Base-by-base conservation (phyloP, 192 early-diverging fungal genomes). In the Phlyctochytrium arcticum region DNA sequence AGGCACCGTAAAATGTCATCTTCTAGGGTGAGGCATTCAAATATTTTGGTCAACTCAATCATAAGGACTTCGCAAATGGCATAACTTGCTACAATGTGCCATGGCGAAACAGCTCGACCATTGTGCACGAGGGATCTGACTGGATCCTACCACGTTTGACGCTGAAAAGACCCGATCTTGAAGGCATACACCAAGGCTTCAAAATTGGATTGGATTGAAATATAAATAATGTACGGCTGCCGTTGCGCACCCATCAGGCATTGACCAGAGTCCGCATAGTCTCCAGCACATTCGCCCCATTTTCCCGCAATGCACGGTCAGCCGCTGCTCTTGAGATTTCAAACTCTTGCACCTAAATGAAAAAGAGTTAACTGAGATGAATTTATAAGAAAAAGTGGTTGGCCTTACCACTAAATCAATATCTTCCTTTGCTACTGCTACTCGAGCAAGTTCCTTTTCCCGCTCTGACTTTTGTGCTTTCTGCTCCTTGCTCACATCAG, bases 351-450 rank as follows among this genome's bases (percentile, higher is more conserved):
- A 77, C 73, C 74, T 79, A 19, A 9, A 48, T 19, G 19, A 0
- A n/a, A 15, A 65, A 7, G 51, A 63, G 60, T 4, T 54, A 2
- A 17, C 15, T 49, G 23, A 10, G 53, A 26, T 23, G 47, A 67
- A n/a, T n/a, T n/a, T 2, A 44, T 44, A 44, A 21, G 1, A 21
- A 44, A 12, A n/a, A 21, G 42, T 21, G 21, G 42, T 44, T 8
- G 5, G 8, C 36, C 77, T 33, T 70, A 83, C 78, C 50, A 83
- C 57, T 49, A 78, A 50, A 34, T 83, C 81, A 4, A 83, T 66
- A 55, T 80, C 81, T 37, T 80, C 75, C 61, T 76, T 83, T 26
- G 75, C 67, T 23, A 83, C 46, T 6, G 57, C 65, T n/a, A 83
- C 49, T 50, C 78, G 78, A 49, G 75, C 78, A 0, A 55, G 44